Evolutionary conservation across 1,139 yeast genomes (phyloP).

Genomic region (Hansenula sp.): DNA sequence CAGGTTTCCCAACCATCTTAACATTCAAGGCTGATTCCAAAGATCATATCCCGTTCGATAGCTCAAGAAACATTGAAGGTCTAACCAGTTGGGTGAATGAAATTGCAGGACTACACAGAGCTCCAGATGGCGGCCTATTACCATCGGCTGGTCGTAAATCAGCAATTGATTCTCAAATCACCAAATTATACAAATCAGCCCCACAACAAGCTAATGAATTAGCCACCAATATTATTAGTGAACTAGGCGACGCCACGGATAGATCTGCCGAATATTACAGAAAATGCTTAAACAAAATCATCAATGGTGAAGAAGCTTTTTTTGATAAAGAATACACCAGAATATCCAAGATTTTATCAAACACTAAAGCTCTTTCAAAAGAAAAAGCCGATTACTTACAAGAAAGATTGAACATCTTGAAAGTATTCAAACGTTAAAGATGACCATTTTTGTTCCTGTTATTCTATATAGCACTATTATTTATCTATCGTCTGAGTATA

Average conservation of each 20-base stretch:
- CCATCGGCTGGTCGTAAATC: conserved; percentile 52
- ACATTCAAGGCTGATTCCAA: conserved; percentile 86
- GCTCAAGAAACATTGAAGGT: conserved; percentile 35
- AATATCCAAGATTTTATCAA: conserved; percentile 41
- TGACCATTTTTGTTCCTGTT: conserved; percentile 9
- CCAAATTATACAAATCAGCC: conserved; percentile 21
- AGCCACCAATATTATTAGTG: conserved; percentile 24
- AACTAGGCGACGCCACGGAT: conserved; percentile 17
- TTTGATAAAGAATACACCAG: conserved; percentile 50
- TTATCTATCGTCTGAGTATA: no score
- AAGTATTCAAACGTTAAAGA: conserved; percentile 26
- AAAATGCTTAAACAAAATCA: conserved; percentile 45
- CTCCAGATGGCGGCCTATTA: conserved; percentile 46
- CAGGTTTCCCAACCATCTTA: conserved; percentile 91
- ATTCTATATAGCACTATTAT: no score
- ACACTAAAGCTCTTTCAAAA: conserved; percentile 32
- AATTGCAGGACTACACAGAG: conserved; percentile 50
- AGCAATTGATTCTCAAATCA: conserved; percentile 36
- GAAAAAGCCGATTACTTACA: conserved; percentile 41
- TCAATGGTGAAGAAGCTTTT: conserved; percentile 44
- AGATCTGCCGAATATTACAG: conserved; percentile 37
- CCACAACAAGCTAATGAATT: conserved; percentile 26
- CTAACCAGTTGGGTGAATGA: conserved; percentile 50
- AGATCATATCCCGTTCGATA: conserved; percentile 16
- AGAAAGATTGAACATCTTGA: conserved; percentile 46